Conservation (phyloP, 371 early-diverging fungal genomes). For the Basidiobolus meristosporus region DNA sequence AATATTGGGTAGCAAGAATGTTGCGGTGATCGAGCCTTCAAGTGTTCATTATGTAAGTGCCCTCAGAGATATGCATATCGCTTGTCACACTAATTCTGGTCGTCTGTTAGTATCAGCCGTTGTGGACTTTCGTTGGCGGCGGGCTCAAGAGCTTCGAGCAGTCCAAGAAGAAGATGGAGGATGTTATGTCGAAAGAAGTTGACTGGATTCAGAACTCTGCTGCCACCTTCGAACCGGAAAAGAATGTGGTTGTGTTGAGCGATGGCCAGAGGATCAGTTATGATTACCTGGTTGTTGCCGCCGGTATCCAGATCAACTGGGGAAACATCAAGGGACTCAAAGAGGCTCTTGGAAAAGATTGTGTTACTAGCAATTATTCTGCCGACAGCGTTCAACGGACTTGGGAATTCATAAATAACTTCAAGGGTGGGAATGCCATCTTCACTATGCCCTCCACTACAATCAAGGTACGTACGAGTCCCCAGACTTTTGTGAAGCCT, state of each 20-base stretch:
- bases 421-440: conserved; percentile 67
- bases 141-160: conserved; percentile 62
- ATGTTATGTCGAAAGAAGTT: conserved; percentile 46
- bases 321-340: conserved; percentile 56
- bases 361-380: conserved; percentile 70
- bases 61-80: background rate
- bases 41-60: conserved; percentile 46
- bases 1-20: conserved; percentile 38
- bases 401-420: conserved; percentile 41
- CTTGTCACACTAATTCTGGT: background rate
- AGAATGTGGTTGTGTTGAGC: conserved; percentile 38
- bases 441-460: conserved; percentile 83
- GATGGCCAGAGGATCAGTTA: conserved; percentile 49
- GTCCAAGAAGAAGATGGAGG: conserved; percentile 38
- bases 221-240: conserved; percentile 39
- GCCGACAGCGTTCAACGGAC: conserved; percentile 55
- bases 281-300: conserved; percentile 74
- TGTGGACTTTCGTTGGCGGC: conserved; percentile 80
- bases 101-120: conserved; percentile 49
- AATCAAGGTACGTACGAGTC: conserved; percentile 33
- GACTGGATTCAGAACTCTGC: conserved; percentile 62
- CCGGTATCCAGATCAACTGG: conserved; percentile 69
- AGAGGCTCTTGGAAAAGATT: conserved; percentile 57
- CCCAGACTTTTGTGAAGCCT: background rate
- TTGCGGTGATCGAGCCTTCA: conserved; percentile 67